phyloP scores from a whole-genome alignment of 2,329 filamentous ascomycete genomes.

The Sclerotinia glacialis region DNA sequence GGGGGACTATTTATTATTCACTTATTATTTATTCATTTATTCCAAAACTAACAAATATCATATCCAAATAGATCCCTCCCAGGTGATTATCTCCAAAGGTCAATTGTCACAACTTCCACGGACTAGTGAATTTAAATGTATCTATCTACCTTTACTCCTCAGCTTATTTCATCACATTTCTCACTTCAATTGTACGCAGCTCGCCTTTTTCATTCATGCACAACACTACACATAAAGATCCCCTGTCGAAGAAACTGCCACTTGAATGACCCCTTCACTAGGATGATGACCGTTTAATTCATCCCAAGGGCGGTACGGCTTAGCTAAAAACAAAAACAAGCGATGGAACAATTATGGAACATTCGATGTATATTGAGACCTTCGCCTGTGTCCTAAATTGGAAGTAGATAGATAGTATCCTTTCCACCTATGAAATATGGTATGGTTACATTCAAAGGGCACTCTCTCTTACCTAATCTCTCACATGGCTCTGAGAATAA shows the following conservation, averaged over 20 bases:
- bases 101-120: neutral
- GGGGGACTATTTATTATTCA: too few relatives aligned
- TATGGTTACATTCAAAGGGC: neutral
- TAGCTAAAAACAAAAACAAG: constrained; percentile 24
- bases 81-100: neutral
- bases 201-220: constrained; percentile 16
- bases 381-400: neutral
- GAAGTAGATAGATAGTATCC: neutral
- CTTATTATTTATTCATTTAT: too few relatives aligned
- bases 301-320: constrained; percentile 15
- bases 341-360: constrained; percentile 27
- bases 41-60: neutral
- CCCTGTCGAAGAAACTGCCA: constrained; percentile 2
- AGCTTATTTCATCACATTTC: neutral
- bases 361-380: constrained; percentile 12
- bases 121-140: neutral
- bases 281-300: constrained; percentile 15
- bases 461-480: neutral
- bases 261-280: constrained; percentile 1
- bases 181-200: neutral
- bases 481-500: neutral
- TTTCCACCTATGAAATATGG: neutral
- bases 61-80: too few relatives aligned
- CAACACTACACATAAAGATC: neutral
- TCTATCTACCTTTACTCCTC: neutral